A percentile compares a stretch with the other conserved stretches of the same genome.
phyloP scores from a whole-genome alignment of 192 early-diverging fungal species.

The Funneliformis mosseae region DNA sequence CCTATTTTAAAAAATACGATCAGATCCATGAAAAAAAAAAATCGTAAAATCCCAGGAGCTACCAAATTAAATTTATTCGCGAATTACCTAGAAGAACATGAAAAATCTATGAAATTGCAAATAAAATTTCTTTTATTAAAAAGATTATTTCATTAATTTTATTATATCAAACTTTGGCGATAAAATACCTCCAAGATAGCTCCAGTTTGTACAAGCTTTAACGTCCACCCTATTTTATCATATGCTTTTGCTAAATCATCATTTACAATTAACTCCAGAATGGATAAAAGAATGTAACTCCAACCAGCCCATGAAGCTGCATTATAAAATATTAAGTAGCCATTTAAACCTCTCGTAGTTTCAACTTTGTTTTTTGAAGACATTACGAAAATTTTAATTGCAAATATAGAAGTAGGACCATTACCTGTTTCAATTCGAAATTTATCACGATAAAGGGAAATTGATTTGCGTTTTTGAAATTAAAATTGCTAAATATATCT shows the following conservation, averaged over 20 bases:
- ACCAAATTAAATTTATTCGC: not conserved
- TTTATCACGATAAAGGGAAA: too few relatives aligned
- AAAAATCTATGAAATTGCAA: conserved; percentile 38
- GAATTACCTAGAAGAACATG: conserved; percentile 40
- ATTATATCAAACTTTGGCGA: conserved; percentile 2
- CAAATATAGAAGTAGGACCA: too few relatives aligned
- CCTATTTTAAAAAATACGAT: conserved; percentile 45
- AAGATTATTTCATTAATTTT: conserved; percentile 33
- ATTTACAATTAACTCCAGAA: conserved; percentile 53
- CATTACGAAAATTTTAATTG: not conserved
- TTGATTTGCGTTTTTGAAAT: too few relatives aligned
- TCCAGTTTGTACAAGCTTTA: conserved; percentile 78
- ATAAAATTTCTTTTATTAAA: not conserved
- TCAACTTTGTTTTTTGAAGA: not conserved
- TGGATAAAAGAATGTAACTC: conserved; percentile 69
- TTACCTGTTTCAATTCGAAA: too few relatives aligned
- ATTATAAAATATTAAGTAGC: conserved; percentile 89
- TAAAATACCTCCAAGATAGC: conserved; percentile 80
- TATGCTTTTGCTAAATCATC: conserved; percentile 63
- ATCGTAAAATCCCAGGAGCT: not conserved
- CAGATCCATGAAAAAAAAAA: not conserved
- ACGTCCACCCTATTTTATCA: conserved; percentile 59
- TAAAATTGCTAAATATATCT: too few relatives aligned
- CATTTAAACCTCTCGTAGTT: not conserved
- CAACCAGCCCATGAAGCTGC: conserved; percentile 79